phyloP scores from a whole-genome alignment of 148 eudicot genomes.

The Beta vulgaris region DNA sequence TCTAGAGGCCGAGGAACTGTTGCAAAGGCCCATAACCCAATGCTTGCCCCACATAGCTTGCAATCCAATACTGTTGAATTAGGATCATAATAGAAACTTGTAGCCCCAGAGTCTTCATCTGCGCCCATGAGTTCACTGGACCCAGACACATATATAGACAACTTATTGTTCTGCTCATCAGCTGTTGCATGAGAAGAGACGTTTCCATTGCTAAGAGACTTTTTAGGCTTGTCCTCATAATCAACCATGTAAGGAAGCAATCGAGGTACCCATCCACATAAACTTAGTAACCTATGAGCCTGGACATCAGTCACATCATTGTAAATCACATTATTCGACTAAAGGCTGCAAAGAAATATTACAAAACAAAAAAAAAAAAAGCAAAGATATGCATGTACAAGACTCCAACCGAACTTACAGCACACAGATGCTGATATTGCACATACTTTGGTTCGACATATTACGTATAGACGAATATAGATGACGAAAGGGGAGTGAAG shows the following conservation, averaged over 20 bases:
- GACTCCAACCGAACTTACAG: not conserved
- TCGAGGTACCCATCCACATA: slow-evolving; percentile 97
- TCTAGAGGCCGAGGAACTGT: slow-evolving; percentile 56
- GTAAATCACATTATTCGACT: not conserved
- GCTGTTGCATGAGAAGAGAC: slow-evolving; percentile 25
- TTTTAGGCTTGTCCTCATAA: slow-evolving; percentile 39
- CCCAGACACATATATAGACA: slow-evolving; percentile 42
- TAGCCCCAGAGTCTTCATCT: slow-evolving; percentile 30
- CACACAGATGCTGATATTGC: not conserved
- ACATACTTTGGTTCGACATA: not conserved
- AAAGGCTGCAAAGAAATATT: not conserved
- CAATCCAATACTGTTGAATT: slow-evolving; percentile 64
- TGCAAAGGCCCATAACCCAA: slow-evolving; percentile 61
- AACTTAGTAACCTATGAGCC: slow-evolving; percentile 80
- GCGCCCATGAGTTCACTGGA: slow-evolving; percentile 27
- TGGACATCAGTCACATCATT: slow-evolving; percentile 31
- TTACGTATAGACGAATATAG: too few species aligned
- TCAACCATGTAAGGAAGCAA: slow-evolving; percentile 72
- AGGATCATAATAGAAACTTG: slow-evolving; percentile 39
- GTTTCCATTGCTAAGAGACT: slow-evolving; percentile 35
- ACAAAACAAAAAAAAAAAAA: not conserved
- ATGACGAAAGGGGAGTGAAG: not conserved
- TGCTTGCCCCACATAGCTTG: slow-evolving; percentile 61
- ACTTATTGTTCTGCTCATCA: slow-evolving; percentile 39
- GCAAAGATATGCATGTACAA: not conserved